Evolutionary conservation across 495 filamentous ascomycete genomes (phyloP).

Genomic region (Lophium mytilinum): DNA sequence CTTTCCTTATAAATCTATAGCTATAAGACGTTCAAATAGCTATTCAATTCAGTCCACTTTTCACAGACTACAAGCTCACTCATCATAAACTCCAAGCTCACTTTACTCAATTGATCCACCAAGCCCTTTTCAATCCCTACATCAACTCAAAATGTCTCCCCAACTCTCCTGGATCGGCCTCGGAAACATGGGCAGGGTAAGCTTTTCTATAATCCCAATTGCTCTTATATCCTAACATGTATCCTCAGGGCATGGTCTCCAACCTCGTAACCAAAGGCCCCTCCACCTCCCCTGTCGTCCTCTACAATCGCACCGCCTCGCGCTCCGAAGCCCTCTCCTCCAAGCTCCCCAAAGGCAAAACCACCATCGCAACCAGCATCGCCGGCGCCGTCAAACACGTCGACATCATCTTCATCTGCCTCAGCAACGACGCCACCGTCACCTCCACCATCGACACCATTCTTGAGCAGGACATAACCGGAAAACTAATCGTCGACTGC

Average conservation of each 20-base stretch:
- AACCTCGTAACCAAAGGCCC: slow-evolving; percentile 73
- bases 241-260: slow-evolving; percentile 67
- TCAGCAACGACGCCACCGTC: slow-evolving; percentile 72
- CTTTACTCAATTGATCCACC: neutral
- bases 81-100: neutral
- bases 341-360: slow-evolving; percentile 42
- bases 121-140: neutral
- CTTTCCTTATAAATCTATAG: too few species aligned
- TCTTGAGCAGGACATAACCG: slow-evolving; percentile 42
- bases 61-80: neutral
- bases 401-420: slow-evolving; percentile 77
- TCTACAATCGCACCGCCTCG: slow-evolving; percentile 63
- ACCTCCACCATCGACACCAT: slow-evolving; percentile 44
- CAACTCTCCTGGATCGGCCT: slow-evolving; percentile 76
- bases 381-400: slow-evolving; percentile 56
- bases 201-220: slow-evolving; percentile 21
- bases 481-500: slow-evolving; percentile 75
- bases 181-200: slow-evolving; percentile 84
- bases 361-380: slow-evolving; percentile 52
- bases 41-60: too few species aligned
- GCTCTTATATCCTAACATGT: slow-evolving; percentile 9
- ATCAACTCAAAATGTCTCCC: slow-evolving; percentile 43
- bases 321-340: slow-evolving; percentile 33
- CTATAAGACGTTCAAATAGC: too few species aligned
- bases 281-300: slow-evolving; percentile 57